Conservation (phyloP, 1,139 yeast species). For the Meyerozyma guilliermondii region DNA sequence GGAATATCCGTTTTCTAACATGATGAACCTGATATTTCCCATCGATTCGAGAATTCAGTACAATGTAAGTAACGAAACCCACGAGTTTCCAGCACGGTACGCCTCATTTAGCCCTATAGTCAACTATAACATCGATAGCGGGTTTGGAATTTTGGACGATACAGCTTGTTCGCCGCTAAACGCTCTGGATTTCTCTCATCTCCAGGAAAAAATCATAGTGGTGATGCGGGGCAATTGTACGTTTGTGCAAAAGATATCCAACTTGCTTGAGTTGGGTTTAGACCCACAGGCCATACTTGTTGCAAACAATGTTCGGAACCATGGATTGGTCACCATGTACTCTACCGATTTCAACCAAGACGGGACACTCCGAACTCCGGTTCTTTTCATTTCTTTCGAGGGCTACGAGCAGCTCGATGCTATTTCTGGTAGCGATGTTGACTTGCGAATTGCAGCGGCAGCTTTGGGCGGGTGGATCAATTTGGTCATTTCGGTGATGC, state of each 20-base stretch:
- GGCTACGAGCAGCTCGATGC: slow-evolving; percentile 22
- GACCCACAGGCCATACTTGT: slow-evolving; percentile 31
- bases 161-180: slow-evolving; percentile 24
- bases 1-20: slow-evolving; percentile 33
- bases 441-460: slow-evolving; percentile 26
- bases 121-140: slow-evolving; percentile 17
- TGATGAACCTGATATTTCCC: slow-evolving; percentile 40
- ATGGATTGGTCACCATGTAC: slow-evolving; percentile 41
- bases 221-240: slow-evolving; percentile 41
- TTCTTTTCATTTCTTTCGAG: slow-evolving; percentile 36
- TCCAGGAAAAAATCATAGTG: slow-evolving; percentile 24
- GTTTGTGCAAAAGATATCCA: slow-evolving; percentile 34
- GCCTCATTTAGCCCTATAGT: slow-evolving; percentile 41
- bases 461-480: slow-evolving; percentile 38
- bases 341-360: slow-evolving; percentile 36
- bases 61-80: slow-evolving; percentile 19
- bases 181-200: slow-evolving; percentile 10
- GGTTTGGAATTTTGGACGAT: slow-evolving; percentile 23
- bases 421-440: slow-evolving; percentile 9
- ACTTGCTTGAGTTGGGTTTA: slow-evolving; percentile 24
- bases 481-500: slow-evolving; percentile 34
- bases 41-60: slow-evolving; percentile 32
- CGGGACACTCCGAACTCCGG: slow-evolving; percentile 28
- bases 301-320: slow-evolving; percentile 38
- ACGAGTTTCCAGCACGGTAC: slow-evolving; percentile 31